These are phyloP conservation scores for Colletotrichum costaricense DNA, from an alignment of 2,329 filamentous ascomycete genomes.

Conservation along the genomic window DNA sequence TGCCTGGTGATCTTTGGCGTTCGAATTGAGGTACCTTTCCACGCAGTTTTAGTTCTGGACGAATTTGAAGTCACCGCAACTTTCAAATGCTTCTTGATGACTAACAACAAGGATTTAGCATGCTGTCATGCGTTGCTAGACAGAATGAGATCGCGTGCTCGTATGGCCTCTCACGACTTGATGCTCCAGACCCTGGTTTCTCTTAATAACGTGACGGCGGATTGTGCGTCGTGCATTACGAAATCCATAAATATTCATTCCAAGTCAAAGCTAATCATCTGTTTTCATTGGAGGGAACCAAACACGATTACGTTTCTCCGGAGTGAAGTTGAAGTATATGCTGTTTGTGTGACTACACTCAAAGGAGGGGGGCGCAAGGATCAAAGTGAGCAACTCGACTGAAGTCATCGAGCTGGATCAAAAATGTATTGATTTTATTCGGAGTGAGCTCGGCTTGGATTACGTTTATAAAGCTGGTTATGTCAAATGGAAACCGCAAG, in stretches of 20 bases:
- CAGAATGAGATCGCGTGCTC: neutral
- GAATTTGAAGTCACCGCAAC: neutral
- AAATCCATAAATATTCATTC: neutral
- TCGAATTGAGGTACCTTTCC: no score
- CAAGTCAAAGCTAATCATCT: neutral
- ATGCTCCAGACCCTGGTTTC: neutral
- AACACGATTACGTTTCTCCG: neutral
- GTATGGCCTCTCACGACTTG: neutral
- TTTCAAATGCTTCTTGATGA: neutral
- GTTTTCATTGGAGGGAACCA: neutral
- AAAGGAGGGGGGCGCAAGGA: neutral
- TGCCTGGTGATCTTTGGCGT: no score
- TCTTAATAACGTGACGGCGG: neutral
- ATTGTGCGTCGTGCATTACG: neutral
- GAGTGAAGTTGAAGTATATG: neutral
- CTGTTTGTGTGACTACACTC: neutral
- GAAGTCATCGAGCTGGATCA: neutral
- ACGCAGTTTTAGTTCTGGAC: neutral
- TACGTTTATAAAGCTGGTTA: slow-evolving; percentile 19
- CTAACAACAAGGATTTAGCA: neutral
- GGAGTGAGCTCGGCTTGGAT: neutral
- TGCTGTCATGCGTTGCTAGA: neutral
- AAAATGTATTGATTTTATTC: neutral
- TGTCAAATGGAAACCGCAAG: slow-evolving; percentile 24
- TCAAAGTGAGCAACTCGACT: neutral